These are phyloP conservation scores for Verticillium alfalfae DNA, from an alignment of 2,329 filamentous ascomycete species.

Conservation along the genomic window DNA sequence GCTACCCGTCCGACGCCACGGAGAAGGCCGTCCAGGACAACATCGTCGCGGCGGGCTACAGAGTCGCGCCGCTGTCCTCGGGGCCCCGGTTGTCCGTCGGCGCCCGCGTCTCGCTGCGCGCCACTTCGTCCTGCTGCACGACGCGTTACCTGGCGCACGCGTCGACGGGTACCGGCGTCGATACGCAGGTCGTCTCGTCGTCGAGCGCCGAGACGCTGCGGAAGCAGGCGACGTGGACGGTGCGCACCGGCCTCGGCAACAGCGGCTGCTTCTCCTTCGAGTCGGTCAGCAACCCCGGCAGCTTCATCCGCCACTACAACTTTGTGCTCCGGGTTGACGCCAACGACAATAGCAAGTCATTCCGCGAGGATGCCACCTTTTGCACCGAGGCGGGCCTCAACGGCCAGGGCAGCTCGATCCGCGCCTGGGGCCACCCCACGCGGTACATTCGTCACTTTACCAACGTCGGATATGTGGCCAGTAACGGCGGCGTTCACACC, in stretches of 20 bases:
- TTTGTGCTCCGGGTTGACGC: constrained; percentile 44
- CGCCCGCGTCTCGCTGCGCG: constrained; percentile 45
- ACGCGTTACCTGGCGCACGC: constrained; percentile 51
- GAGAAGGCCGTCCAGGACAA: constrained; percentile 55
- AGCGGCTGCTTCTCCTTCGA: constrained; percentile 57
- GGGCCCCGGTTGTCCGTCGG: constrained; percentile 41
- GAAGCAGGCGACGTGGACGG: constrained; percentile 46
- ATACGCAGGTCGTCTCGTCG: constrained; percentile 49
- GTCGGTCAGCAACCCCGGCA: constrained; percentile 50
- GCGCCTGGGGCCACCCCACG: constrained; percentile 56
- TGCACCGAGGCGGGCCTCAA: constrained; percentile 48
- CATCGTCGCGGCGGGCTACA: constrained; percentile 55
- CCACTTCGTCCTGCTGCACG: constrained; percentile 47
- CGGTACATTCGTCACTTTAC: constrained; percentile 51
- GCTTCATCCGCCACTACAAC: constrained; percentile 50
- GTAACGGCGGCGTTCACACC: constrained; percentile 47
- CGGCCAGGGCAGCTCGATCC: constrained; percentile 44
- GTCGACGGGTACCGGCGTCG: constrained; percentile 32
- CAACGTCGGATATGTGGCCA: constrained; percentile 40
- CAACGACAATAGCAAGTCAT: constrained; percentile 50
- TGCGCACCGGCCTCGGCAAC: constrained; percentile 49
- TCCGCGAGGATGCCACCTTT: constrained; percentile 59
- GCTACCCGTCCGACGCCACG: constrained; percentile 54
- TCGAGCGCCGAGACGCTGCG: constrained; percentile 44
- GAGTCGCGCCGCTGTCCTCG: constrained; percentile 37